These are phyloP conservation scores for Auricularia heimuer DNA, from an alignment of 768 basidiomycete species.

Conservation along the genomic window DNA sequence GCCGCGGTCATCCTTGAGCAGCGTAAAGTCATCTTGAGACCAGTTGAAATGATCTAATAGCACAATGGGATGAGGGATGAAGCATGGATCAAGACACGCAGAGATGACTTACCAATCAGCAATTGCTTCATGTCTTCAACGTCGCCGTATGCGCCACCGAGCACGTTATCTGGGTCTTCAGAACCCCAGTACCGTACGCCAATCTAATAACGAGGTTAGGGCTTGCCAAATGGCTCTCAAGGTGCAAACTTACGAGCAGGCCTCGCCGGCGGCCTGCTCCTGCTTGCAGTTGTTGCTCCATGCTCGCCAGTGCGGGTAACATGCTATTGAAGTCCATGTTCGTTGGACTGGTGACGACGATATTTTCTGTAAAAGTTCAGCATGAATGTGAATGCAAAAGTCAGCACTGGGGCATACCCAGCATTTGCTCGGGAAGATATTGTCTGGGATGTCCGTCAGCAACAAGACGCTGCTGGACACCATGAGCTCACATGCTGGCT, in stretches of 20 bases:
- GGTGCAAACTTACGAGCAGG: neutral
- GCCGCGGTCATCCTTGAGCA: slow-evolving; percentile 1
- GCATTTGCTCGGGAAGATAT: no score
- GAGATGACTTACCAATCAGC: slow-evolving; percentile 4
- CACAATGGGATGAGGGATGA: neutral
- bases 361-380: no score
- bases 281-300: neutral
- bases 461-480: no score
- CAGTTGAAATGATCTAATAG: neutral
- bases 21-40: neutral
- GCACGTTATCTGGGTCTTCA: neutral
- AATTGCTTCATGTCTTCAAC: slow-evolving; percentile 7
- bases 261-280: neutral
- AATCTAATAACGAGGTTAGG: neutral
- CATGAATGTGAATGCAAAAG: no score
- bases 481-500: no score
- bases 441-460: no score
- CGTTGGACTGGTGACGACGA: neutral
- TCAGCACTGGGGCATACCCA: no score
- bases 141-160: slow-evolving; percentile 3
- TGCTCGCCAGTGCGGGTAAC: neutral
- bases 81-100: neutral
- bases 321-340: neutral
- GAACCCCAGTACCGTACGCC: neutral
- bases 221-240: neutral